Conservation (phyloP, 495 filamentous ascomycete species). For the Daldinia childiae region DNA sequence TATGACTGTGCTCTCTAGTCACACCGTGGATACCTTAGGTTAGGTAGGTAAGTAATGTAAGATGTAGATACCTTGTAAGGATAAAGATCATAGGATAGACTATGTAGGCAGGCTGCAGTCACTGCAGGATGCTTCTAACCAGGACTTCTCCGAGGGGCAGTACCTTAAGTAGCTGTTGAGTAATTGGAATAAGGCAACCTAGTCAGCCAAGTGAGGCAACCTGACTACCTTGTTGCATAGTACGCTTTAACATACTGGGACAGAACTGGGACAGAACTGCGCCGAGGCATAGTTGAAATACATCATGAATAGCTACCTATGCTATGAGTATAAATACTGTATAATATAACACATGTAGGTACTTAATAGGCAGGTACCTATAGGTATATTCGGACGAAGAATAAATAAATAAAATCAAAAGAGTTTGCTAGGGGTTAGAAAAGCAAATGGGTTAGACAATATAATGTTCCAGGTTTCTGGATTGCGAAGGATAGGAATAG, state of each 20-base stretch:
- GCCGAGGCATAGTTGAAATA: not conserved
- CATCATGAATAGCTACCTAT: too few relatives aligned
- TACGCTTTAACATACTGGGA: not conserved
- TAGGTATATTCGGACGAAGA: not conserved
- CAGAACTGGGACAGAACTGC: not conserved
- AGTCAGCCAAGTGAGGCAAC: slow-evolving; percentile 26
- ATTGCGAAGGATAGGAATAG: too few relatives aligned
- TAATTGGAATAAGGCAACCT: slow-evolving; percentile 12
- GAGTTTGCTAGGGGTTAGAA: not conserved
- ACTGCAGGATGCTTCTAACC: slow-evolving; percentile 22
- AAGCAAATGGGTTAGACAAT: not conserved
- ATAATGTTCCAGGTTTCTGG: not conserved
- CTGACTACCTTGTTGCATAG: slow-evolving; percentile 13
- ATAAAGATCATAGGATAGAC: not conserved
- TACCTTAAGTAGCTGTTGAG: not conserved
- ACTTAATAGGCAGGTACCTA: not conserved
- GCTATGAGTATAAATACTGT: not conserved
- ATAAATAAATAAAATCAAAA: not conserved
- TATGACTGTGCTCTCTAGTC: not conserved
- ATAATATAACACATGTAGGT: not conserved
- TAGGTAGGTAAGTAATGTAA: not conserved
- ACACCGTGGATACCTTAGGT: slow-evolving; percentile 2
- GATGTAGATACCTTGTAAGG: not conserved
- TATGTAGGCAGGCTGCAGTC: slow-evolving; percentile 15
- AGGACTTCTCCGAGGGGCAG: slow-evolving; percentile 1